A percentile compares a stretch with the other conserved stretches of the same genome.
Conservation (phyloP, 345 rosid genomes). For the Lenwebbia sp. region DNA sequence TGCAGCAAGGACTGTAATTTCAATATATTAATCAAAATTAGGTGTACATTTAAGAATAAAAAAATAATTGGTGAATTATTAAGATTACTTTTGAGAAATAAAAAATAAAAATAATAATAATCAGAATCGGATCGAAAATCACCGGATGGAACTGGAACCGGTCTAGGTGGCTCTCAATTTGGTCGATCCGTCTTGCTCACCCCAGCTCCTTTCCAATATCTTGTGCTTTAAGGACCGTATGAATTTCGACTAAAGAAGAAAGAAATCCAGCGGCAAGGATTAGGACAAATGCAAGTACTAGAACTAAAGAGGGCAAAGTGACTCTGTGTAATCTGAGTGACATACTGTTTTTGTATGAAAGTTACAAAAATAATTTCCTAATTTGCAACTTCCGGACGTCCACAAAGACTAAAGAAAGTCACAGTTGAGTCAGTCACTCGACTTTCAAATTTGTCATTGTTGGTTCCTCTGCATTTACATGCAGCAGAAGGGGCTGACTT, state of each 20-base stretch:
- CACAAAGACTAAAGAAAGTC: background rate
- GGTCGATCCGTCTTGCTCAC: too few relatives aligned
- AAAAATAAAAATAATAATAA: too few relatives aligned
- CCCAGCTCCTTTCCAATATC: background rate
- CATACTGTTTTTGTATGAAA: background rate
- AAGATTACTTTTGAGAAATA: too few relatives aligned
- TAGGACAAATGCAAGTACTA: background rate
- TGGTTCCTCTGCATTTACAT: background rate
- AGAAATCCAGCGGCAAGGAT: background rate
- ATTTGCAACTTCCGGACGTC: background rate
- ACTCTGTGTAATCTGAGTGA: background rate
- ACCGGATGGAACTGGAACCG: too few relatives aligned
- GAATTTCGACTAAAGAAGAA: background rate
- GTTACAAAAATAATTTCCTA: background rate
- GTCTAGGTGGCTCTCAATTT: too few relatives aligned
- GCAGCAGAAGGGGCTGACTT: background rate
- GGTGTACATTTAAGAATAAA: too few relatives aligned
- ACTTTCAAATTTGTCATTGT: background rate
- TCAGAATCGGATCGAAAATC: too few relatives aligned
- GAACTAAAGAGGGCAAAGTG: background rate
- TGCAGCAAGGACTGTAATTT: too few relatives aligned
- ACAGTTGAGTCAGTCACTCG: background rate
- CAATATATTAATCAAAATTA: too few relatives aligned
- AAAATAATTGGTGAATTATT: too few relatives aligned
- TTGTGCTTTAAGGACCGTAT: background rate